phyloP scores from a whole-genome alignment of 148 eudicot species.

The Suaeda aralocaspica region DNA sequence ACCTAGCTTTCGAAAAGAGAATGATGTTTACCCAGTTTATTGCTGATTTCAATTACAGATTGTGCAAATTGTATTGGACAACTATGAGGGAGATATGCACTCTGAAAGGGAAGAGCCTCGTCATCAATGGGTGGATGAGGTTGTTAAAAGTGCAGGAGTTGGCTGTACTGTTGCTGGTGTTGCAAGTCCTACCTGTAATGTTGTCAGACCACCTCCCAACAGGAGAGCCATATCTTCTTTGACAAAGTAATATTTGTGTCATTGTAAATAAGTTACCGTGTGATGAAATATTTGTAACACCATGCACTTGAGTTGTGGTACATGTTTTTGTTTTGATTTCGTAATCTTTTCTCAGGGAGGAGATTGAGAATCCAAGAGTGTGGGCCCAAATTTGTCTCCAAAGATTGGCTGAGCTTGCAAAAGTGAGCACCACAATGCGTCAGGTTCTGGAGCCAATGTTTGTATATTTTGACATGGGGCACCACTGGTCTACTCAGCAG shows the following conservation, averaged over 20 bases:
- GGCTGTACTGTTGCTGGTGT: slow-evolving; percentile 38
- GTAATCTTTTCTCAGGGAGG: slow-evolving; percentile 48
- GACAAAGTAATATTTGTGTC: slow-evolving; percentile 49
- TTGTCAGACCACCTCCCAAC: slow-evolving; percentile 53
- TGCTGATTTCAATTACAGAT: slow-evolving; percentile 39
- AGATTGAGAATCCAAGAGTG: slow-evolving; percentile 73
- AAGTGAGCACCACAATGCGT: slow-evolving; percentile 86
- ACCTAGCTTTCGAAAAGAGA: background rate
- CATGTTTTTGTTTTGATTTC: background rate
- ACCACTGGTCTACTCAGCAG: slow-evolving; percentile 64
- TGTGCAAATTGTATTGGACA: slow-evolving; percentile 61
- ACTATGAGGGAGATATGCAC: slow-evolving; percentile 45
- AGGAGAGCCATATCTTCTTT: slow-evolving; percentile 66
- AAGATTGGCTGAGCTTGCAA: slow-evolving; percentile 84
- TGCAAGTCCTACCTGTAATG: slow-evolving; percentile 40
- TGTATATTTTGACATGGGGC: slow-evolving; percentile 59
- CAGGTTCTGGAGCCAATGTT: slow-evolving; percentile 81
- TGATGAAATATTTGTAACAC: background rate
- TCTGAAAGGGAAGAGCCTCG: slow-evolving; percentile 53
- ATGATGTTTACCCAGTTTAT: background rate
- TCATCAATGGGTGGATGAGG: slow-evolving; percentile 94
- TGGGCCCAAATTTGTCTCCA: slow-evolving; percentile 95
- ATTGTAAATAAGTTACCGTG: background rate
- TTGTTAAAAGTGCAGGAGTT: slow-evolving; percentile 75
- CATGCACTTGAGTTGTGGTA: background rate